Evolutionary conservation across 1,284 basidiomycete species (phyloP).

Genomic region (Ustilago bromivora): DNA sequence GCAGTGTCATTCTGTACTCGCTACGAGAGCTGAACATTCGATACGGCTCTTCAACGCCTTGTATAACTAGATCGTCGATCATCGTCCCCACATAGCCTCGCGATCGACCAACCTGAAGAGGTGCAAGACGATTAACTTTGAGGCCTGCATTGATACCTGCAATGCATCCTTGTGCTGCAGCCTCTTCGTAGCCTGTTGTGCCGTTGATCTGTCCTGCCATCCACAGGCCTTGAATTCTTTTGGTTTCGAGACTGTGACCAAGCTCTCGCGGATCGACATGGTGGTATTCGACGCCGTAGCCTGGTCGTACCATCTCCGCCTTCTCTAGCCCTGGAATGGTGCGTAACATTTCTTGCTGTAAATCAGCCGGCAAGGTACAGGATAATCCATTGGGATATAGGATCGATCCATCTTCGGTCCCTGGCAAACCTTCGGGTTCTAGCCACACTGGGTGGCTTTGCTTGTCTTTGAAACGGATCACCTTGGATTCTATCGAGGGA

Average conservation of each 20-base stretch:
- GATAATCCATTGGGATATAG: slow-evolving; percentile 92
- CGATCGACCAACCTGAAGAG: slow-evolving; percentile 80
- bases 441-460: slow-evolving; percentile 82
- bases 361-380: slow-evolving; percentile 84
- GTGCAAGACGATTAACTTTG: slow-evolving; percentile 74
- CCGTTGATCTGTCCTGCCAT: slow-evolving; percentile 70
- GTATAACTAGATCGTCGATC: slow-evolving; percentile 87
- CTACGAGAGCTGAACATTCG: slow-evolving; percentile 92
- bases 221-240: slow-evolving; percentile 75
- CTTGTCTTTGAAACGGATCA: slow-evolving; percentile 82
- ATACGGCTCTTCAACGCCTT: slow-evolving; percentile 89
- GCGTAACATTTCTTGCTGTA: slow-evolving; percentile 82
- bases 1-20: slow-evolving; percentile 86
- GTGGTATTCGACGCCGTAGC: slow-evolving; percentile 93
- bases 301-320: slow-evolving; percentile 82
- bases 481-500: slow-evolving; percentile 88
- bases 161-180: slow-evolving; percentile 84
- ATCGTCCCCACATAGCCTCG: slow-evolving; percentile 88
- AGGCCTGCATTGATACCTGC: slow-evolving; percentile 89
- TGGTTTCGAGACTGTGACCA: slow-evolving; percentile 82
- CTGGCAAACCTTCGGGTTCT: slow-evolving; percentile 89
- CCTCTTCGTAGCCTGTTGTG: slow-evolving; percentile 92
- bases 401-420: slow-evolving; percentile 77
- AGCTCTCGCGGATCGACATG: slow-evolving; percentile 88
- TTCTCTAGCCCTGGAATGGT: slow-evolving; percentile 86